Conservation (phyloP, 129 eudicot genomes). For the Saussurea involucrata region DNA sequence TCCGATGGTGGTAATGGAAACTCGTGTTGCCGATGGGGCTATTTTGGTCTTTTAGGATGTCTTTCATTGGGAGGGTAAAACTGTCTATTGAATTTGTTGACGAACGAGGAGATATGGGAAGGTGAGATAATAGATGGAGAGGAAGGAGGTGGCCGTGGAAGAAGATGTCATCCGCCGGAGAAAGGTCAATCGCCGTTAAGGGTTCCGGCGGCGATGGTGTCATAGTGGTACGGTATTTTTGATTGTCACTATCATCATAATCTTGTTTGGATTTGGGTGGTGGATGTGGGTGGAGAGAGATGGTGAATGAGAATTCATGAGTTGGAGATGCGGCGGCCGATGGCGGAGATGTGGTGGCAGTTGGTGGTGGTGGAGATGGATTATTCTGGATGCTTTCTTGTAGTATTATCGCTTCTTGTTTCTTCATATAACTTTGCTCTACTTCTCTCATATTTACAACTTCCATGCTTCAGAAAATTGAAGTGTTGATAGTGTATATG, state of each 20-base stretch:
- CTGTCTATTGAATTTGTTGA: conserved; percentile 80
- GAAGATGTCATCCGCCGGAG: conserved; percentile 95
- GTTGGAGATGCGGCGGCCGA: conserved; percentile 75
- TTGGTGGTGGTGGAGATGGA: conserved; percentile 20
- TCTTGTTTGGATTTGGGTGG: conserved; percentile 25
- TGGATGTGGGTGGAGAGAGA: conserved; percentile 60
- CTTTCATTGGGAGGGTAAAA: conserved; percentile 60
- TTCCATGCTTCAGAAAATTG: conserved; percentile 19
- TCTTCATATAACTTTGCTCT: conserved; percentile 25
- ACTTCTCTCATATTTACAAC: conserved; percentile 32
- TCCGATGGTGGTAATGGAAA: conserved; percentile 31
- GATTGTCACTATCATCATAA: not conserved
- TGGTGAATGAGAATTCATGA: conserved; percentile 92
- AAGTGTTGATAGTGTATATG: not conserved
- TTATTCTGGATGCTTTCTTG: conserved; percentile 19
- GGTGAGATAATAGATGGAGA: conserved; percentile 83
- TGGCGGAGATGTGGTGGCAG: conserved; percentile 40
- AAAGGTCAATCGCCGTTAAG: conserved; percentile 57
- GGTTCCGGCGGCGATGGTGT: conserved; percentile 34
- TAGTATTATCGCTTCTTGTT: conserved; percentile 23
- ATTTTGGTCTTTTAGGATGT: conserved; percentile 33
- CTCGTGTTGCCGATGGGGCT: conserved; percentile 24
- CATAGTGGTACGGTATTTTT: conserved; percentile 7
- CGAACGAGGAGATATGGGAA: conserved; percentile 68
- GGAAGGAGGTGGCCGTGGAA: conserved; percentile 93